A percentile compares a stretch with the other conserved stretches of the same genome.
Evolutionary conservation across 192 early-diverging fungal genomes (phyloP).

Genomic region (Rhizophagus clarus): DNA sequence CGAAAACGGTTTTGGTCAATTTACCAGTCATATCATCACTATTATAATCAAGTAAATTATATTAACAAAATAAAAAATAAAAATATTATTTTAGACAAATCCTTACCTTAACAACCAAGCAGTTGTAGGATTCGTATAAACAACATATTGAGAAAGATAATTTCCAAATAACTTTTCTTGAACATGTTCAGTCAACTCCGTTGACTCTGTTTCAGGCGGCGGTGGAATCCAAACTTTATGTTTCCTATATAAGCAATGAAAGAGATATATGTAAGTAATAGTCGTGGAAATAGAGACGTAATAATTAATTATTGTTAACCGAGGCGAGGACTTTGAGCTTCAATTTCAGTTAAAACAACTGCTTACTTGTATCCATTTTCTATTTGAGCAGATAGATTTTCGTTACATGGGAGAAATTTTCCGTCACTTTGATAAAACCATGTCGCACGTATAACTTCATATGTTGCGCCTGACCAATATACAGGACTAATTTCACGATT

Average conservation of each 20-base stretch:
- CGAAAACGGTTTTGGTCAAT: conserved; percentile 66
- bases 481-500: conserved; percentile 62
- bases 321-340: too few relatives aligned
- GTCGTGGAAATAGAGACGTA: too few relatives aligned
- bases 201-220: conserved; percentile 11
- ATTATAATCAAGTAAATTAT: conserved; percentile 21
- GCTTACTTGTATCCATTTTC: conserved; percentile 75
- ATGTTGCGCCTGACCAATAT: conserved; percentile 83
- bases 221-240: conserved; percentile 58
- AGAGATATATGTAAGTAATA: too few relatives aligned
- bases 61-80: neutral
- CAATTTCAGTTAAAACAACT: too few relatives aligned
- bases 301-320: too few relatives aligned
- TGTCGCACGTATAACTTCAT: conserved; percentile 78
- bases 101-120: conserved; percentile 62
- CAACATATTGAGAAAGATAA: conserved; percentile 75
- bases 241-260: conserved; percentile 37
- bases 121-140: conserved; percentile 62
- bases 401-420: conserved; percentile 79
- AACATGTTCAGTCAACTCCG: conserved; percentile 31
- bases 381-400: conserved; percentile 76
- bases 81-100: neutral
- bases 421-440: conserved; percentile 77
- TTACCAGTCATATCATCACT: conserved; percentile 66
- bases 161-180: conserved; percentile 70